Base-by-base conservation (phyloP, 306 rosid genomes). In the Carpinus fangiana region DNA sequence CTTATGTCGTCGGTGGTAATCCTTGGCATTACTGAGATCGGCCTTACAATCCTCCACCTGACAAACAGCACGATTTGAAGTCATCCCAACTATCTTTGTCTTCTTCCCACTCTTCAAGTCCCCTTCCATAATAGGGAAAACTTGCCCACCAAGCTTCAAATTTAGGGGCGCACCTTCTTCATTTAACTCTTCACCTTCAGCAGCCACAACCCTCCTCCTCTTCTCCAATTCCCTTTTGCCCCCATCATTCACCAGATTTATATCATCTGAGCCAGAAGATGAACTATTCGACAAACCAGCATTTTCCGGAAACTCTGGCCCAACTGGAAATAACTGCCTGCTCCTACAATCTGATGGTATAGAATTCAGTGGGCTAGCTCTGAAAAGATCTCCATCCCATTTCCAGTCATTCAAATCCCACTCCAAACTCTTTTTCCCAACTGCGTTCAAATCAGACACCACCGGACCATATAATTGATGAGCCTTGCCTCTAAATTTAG, bases 371-470 rank as follows among this genome's bases (percentile, higher is more conserved):
- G 87, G 89, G 74, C 52, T 80, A 38, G 98, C 98, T 72, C 85
- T 82, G 56, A 93, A 89, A 70, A 90, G 97, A 87, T 93, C 92
- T 36, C 93, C 93, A 45, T 90, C 98, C 94, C 94, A 93, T 79
- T 82, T 91, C 96, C 94, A 91, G 57, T 82, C 92, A 83, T 88
- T 87, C 92, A 88, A 88, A 93, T 93, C 88, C 94, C 98, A 93
- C 61, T 93, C 96, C 84, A 85, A 78, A 82, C 84, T 90, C 82
- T 82, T 84, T 73, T 86, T 90, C 76, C 93, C 91, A 64, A 86
- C 90, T 21, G 81, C 65, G 82, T 81, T 83, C 86, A 91, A 73
- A 76, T 84, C 92, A 72, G 87, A 77, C 2, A 90, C 53, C 73
- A 82, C 82, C 53, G 86, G 76, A 54, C 86, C 90, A 70, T 55